Percentiles rank a stretch among this genome's conserved stretches.
These are phyloP conservation scores for Thelonectria olida DNA, from an alignment of 2,329 filamentous ascomycete genomes.

Conservation along the genomic window DNA sequence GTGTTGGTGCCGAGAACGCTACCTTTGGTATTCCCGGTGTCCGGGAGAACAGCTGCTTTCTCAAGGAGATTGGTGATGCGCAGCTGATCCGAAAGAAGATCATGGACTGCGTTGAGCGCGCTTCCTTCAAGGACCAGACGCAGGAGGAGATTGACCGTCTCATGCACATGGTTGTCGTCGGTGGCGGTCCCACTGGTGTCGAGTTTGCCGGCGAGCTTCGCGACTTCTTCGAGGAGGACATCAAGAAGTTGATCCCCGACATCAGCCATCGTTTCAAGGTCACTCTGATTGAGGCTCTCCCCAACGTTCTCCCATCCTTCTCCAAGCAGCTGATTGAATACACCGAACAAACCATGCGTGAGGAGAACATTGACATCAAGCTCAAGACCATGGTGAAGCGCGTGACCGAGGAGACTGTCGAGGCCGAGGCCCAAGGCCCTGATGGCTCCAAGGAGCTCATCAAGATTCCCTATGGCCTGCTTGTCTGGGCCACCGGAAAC, in stretches of 20 bases:
- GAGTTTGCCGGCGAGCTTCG: constrained; percentile 98
- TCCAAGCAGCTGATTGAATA: constrained; percentile 99
- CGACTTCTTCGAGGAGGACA: constrained; percentile 98
- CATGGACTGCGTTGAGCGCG: constrained; percentile 99
- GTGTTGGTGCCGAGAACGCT: constrained; percentile 97
- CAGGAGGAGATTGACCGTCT: constrained; percentile 90
- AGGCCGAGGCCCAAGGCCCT: constrained; percentile 83
- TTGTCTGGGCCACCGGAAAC: constrained; percentile 99
- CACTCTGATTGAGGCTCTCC: constrained; percentile 95
- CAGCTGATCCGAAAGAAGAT: constrained; percentile 98
- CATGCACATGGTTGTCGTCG: constrained; percentile 96
- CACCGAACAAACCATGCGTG: constrained; percentile 98
- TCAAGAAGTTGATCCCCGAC: constrained; percentile 97
- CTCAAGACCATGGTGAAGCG: constrained; percentile 99
- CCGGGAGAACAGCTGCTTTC: constrained; percentile 92
- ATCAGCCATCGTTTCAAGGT: constrained; percentile 96
- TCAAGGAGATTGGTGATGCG: constrained; percentile 97
- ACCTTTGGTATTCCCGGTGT: constrained; percentile 98
- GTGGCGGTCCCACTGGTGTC: constrained; percentile 94
- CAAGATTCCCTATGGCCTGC: constrained; percentile 89
- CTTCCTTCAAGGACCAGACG: constrained; percentile 95
- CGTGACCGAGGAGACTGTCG: constrained; percentile 90
- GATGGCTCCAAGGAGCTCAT: constrained; percentile 86
- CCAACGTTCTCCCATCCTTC: constrained; percentile 97
- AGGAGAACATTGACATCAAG: constrained; percentile 96